Evolutionary conservation across 2,329 filamentous ascomycete species (phyloP).

Genomic region (Fusarium sublunatum): DNA sequence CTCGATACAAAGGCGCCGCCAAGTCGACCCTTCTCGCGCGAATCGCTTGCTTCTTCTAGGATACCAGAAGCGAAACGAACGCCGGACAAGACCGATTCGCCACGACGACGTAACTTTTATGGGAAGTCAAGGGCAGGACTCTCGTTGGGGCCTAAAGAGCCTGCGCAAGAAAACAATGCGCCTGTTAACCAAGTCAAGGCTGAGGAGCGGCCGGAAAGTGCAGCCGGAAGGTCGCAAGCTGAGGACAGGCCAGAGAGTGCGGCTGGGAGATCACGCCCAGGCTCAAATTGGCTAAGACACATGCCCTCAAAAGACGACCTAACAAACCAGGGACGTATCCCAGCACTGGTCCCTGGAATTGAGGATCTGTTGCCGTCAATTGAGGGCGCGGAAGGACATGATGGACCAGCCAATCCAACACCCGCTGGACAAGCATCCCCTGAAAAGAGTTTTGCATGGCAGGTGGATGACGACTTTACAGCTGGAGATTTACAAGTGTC

Average conservation of each 20-base stretch:
- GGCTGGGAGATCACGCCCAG: conserved; percentile 10
- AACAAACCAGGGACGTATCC: conserved; percentile 48
- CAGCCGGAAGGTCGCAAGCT: neutral
- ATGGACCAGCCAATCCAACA: conserved; percentile 5
- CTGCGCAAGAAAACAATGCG: conserved; percentile 16
- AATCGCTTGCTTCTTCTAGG: conserved; percentile 39
- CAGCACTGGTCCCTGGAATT: conserved; percentile 55
- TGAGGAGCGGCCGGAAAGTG: conserved; percentile 18
- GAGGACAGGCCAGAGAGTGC: conserved; percentile 23
- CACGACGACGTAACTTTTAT: conserved; percentile 38
- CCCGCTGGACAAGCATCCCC: conserved; percentile 51
- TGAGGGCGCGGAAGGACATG: conserved; percentile 40
- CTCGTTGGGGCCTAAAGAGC: conserved; percentile 36
- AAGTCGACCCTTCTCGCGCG: conserved; percentile 38
- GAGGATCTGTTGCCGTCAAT: conserved; percentile 53
- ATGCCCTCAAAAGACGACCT: conserved; percentile 42
- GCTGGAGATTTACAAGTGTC: conserved; percentile 66
- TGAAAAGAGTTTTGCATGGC: conserved; percentile 66
- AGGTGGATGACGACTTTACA: conserved; percentile 68
- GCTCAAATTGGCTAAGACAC: conserved; percentile 30
- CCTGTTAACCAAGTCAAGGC: conserved; percentile 20
- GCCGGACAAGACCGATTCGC: conserved; percentile 35
- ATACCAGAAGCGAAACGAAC: conserved; percentile 35
- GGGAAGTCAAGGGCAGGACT: conserved; percentile 43
- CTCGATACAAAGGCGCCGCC: conserved; percentile 48